Evolutionary conservation across 2,329 filamentous ascomycete genomes (phyloP), one percentile per base, ranked within the genome.

Genomic region (Ceratocystis alfenasii): DNA sequence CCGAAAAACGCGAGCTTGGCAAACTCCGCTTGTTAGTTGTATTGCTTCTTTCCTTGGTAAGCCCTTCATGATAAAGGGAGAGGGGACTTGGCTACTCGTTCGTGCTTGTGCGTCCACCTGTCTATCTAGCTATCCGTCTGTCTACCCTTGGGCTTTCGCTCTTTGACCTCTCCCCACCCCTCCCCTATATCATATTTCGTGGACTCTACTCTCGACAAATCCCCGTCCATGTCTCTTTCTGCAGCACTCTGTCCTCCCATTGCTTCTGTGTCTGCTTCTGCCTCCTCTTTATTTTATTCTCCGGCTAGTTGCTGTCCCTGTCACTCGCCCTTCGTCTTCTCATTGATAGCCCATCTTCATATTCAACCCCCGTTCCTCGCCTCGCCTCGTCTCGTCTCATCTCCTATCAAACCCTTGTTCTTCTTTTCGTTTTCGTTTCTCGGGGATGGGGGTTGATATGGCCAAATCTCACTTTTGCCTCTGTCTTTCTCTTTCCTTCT

Each of bases 371-470:
- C 55, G 12, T 59, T n/a, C 15, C 30, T 33, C 15, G 53, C 22
- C 28, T 59, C 53, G 53, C 33, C 53, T 59, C 53, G 53, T n/a
- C 28, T 59, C 55, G n/a, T 33, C 55, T 33, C 55, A 59, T 59
- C 55, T 59, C 28, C 55, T 20, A 36, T 36, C 17, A 30, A 8
- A n/a, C 55, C 55, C 55, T 57, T 12, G 53, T 41, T 57, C 12
- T 57, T 15, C 22, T 30, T 28, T 57, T 10, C 46, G 22, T 30
- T 28, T 57, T 10, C 46, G 22, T 57, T 33, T 59, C 28, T 59
- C 28, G 15, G 28, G 12, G 30, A 41, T 36, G 5, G 28, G 55
- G 17, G 12, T 59, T 59, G 55, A 17, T 15, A 20, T 59, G 28
- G 55, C 55, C 28, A 59, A 33, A n/a, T 59, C 28, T 33, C 33